Evolutionary conservation across 2,329 filamentous ascomycete genomes (phyloP).

Genomic region (Claviceps quebecensis): DNA sequence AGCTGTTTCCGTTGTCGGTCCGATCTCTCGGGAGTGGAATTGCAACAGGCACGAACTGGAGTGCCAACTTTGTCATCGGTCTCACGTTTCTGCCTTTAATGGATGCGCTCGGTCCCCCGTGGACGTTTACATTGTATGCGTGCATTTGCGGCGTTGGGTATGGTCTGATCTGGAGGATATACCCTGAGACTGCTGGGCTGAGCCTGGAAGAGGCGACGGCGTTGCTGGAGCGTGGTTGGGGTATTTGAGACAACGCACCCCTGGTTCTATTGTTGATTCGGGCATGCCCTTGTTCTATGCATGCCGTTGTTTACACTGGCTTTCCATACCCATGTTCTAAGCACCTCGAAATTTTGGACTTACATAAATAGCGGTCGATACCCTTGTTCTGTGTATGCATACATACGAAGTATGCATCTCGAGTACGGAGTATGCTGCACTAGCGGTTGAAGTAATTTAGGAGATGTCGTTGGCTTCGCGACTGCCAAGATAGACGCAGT

Average conservation of each 20-base stretch:
- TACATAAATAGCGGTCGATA: too few species aligned
- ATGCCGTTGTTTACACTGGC: too few species aligned
- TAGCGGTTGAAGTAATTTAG: too few species aligned
- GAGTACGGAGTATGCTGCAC: too few species aligned
- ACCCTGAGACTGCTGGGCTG: constrained; percentile 76
- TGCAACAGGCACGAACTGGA: constrained; percentile 75
- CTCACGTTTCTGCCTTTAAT: constrained; percentile 82
- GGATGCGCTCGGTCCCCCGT: constrained; percentile 55
- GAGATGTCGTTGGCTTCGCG: too few species aligned
- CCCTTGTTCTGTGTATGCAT: too few species aligned
- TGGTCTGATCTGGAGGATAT: constrained; percentile 54
- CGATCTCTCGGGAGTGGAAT: constrained; percentile 59
- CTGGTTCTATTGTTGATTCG: background rate
- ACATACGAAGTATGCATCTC: too few species aligned
- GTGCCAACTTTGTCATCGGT: constrained; percentile 71
- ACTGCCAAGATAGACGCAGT: too few species aligned
- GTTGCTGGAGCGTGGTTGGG: constrained; percentile 60
- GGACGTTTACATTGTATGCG: constrained; percentile 75
- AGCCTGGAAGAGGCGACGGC: constrained; percentile 67
- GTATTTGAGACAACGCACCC: constrained; percentile 29
- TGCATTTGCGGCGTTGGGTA: constrained; percentile 55
- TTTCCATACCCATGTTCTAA: too few species aligned
- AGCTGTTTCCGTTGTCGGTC: constrained; percentile 70
- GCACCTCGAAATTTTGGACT: too few species aligned
- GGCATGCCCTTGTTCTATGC: too few species aligned